Conservation (phyloP, 345 rosid species). For the Eucalyptus urophylla region DNA sequence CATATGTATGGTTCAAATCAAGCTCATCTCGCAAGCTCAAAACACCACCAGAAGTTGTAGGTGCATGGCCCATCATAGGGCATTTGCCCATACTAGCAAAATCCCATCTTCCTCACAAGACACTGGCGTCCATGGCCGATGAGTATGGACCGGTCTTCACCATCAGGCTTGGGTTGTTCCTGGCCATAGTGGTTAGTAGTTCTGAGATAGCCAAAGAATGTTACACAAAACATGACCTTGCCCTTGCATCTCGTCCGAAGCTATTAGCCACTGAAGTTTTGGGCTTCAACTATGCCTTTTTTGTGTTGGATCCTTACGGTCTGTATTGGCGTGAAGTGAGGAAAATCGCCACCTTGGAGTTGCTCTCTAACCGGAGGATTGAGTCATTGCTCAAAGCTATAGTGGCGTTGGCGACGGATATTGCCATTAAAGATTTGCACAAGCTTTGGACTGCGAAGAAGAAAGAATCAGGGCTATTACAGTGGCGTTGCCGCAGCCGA, state of each 20-base stretch:
- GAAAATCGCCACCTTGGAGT: constrained; percentile 4
- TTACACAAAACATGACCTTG: constrained; percentile 12
- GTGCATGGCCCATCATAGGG: constrained; percentile 27
- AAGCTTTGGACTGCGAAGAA: background rate
- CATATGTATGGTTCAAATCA: background rate
- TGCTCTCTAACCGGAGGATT: constrained; percentile 6
- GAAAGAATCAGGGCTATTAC: background rate
- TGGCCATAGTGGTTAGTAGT: constrained; percentile 11
- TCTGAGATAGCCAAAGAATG: constrained; percentile 7
- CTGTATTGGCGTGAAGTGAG: constrained; percentile 21
- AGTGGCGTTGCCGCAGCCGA: too few species aligned
- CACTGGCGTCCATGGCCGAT: constrained; percentile 15
- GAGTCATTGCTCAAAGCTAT: background rate
- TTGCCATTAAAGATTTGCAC: background rate
- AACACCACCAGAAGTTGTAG: background rate
- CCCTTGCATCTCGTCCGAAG: constrained; percentile 12
- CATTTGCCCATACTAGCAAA: constrained; percentile 10
- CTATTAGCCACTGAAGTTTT: background rate
- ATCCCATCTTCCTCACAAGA: constrained; percentile 8
- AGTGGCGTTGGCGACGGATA: background rate
- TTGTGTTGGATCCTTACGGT: constrained; percentile 2
- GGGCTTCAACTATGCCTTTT: constrained; percentile 10
- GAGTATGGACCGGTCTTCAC: constrained; percentile 24
- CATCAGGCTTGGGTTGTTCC: constrained; percentile 13
- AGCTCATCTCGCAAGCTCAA: background rate